phyloP scores from a whole-genome alignment of 2,329 filamentous ascomycete genomes.

The Nemania serpens region DNA sequence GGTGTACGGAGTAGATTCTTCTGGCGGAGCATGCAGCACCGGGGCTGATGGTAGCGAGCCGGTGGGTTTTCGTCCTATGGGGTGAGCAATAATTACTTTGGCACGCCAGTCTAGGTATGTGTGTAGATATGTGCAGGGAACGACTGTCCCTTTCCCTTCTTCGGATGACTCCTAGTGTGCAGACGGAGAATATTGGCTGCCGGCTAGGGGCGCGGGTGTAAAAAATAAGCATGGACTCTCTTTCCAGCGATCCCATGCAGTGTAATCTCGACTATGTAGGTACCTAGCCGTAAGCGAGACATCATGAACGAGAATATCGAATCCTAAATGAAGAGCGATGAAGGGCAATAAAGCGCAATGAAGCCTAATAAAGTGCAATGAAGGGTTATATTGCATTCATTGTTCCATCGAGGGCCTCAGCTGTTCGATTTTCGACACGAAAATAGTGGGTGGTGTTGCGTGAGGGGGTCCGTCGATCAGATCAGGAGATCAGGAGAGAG shows the following conservation, averaged over 20 bases:
- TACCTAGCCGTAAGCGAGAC: slow-evolving; percentile 19
- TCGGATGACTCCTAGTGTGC: slow-evolving; percentile 14
- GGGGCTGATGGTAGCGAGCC: slow-evolving; percentile 25
- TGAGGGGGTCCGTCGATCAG: slow-evolving; percentile 19
- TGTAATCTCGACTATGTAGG: slow-evolving; percentile 18
- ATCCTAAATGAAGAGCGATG: not conserved
- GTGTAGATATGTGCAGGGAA: slow-evolving; percentile 1
- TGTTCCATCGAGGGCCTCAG: slow-evolving; percentile 19
- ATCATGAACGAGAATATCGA: slow-evolving; percentile 15
- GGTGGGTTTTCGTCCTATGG: slow-evolving; percentile 26
- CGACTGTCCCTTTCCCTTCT: slow-evolving; percentile 16
- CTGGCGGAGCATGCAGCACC: slow-evolving; percentile 25
- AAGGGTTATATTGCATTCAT: slow-evolving; percentile 21
- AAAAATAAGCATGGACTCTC: slow-evolving; percentile 10
- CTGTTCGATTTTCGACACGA: slow-evolving; percentile 5
- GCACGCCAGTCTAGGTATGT: too few species aligned
- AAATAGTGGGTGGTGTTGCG: slow-evolving; percentile 1
- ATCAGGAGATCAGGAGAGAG: slow-evolving; percentile 14
- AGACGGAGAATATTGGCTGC: slow-evolving; percentile 27
- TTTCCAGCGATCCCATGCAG: slow-evolving; percentile 10
- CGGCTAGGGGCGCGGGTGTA: slow-evolving; percentile 11
- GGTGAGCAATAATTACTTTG: slow-evolving; percentile 13
- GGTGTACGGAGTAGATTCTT: slow-evolving; percentile 3
- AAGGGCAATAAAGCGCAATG: slow-evolving; percentile 6
- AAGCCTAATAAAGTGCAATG: slow-evolving; percentile 12